These are phyloP conservation scores for Hyphodiscus hymeniophilus DNA, from an alignment of 495 filamentous ascomycete genomes.

Conservation along the genomic window DNA sequence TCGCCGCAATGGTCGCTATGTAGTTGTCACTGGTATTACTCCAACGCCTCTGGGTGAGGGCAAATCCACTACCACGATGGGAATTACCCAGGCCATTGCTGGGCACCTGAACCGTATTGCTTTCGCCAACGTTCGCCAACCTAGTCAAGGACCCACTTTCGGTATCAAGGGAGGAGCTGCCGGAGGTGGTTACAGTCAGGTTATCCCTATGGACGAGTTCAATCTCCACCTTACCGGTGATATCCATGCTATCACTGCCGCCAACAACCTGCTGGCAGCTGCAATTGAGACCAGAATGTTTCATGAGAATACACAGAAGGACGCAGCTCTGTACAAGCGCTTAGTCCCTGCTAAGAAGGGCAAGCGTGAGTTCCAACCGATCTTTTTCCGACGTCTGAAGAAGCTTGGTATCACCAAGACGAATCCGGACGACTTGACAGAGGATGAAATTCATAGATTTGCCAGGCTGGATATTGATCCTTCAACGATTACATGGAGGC, in stretches of 20 bases:
- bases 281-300: conserved; percentile 98
- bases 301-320: conserved; percentile 91
- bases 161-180: conserved; percentile 98
- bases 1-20: conserved; percentile 79
- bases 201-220: conserved; percentile 99
- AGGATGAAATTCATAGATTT: conserved; percentile 80
- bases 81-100: conserved; percentile 87
- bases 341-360: conserved; percentile 87
- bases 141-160: conserved; percentile 94
- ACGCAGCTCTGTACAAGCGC: conserved; percentile 79
- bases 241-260: conserved; percentile 94
- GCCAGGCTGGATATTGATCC: conserved; percentile 94
- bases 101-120: conserved; percentile 78
- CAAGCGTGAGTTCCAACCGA: conserved; percentile 73
- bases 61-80: conserved; percentile 98
- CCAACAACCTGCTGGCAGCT: conserved; percentile 96
- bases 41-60: conserved; percentile 97
- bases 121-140: conserved; percentile 95
- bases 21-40: conserved; percentile 91
- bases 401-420: conserved; percentile 96
- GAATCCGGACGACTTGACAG: conserved; percentile 78
- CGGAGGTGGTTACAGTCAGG: conserved; percentile 95
- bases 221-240: conserved; percentile 96
- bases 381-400: conserved; percentile 87
- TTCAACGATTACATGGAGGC: conserved; percentile 92